phyloP scores from a whole-genome alignment of 257 asterid genomes.

The Mitragyna speciosa region DNA sequence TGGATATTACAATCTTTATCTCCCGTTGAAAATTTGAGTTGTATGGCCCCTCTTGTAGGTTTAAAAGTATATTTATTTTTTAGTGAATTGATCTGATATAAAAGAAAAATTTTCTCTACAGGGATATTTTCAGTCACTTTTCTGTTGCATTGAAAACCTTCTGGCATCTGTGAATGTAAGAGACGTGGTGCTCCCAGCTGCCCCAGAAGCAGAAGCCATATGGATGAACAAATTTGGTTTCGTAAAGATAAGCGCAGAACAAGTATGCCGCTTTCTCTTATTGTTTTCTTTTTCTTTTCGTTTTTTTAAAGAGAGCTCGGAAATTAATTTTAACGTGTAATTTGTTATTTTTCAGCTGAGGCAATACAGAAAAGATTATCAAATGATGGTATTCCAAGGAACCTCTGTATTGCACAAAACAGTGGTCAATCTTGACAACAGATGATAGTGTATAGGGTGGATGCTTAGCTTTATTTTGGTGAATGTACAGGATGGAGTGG shows the following conservation, averaged over 20 bases:
- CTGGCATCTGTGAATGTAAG: conserved; percentile 40
- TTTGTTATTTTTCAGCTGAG: conserved; percentile 46
- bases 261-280: conserved; percentile 29
- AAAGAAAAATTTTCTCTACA: conserved; percentile 21
- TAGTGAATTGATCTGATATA: neutral
- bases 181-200: conserved; percentile 56
- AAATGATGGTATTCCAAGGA: conserved; percentile 72
- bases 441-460: conserved; percentile 10
- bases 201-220: conserved; percentile 53
- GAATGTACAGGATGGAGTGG: conserved; percentile 23
- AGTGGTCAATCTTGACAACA: conserved; percentile 29
- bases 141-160: conserved; percentile 39
- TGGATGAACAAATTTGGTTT: conserved; percentile 55
- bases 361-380: conserved; percentile 47
- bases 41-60: neutral
- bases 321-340: neutral
- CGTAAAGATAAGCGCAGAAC: conserved; percentile 29
- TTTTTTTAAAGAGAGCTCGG: neutral
- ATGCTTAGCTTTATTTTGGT: conserved; percentile 12
- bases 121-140: conserved; percentile 84
- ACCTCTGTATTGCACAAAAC: conserved; percentile 59
- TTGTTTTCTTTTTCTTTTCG: conserved; percentile 7
- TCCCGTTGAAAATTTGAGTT: neutral
- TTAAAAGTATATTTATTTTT: neutral
- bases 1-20: neutral